These are phyloP conservation scores for Fusarium secorum DNA, from an alignment of 2,329 filamentous ascomycete genomes.

Conservation along the genomic window DNA sequence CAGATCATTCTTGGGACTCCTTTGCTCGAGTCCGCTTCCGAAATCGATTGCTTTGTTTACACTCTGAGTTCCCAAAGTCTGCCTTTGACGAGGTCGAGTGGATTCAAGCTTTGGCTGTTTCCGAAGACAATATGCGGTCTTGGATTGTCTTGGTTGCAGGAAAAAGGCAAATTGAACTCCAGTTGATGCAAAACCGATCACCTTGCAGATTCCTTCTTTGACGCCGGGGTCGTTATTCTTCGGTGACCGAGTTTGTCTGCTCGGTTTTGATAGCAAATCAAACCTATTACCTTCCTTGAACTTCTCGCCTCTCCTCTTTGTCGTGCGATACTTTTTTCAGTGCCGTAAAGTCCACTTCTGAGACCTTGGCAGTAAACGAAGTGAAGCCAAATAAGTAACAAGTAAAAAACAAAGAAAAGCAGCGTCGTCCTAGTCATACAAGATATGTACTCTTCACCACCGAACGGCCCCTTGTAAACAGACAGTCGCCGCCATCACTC, in stretches of 20 bases:
- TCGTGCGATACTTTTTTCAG: conserved; percentile 4
- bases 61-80: conserved; percentile 38
- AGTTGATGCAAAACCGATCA: conserved; percentile 39
- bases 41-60: conserved; percentile 36
- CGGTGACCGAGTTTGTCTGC: conserved; percentile 30
- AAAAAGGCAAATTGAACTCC: conserved; percentile 43
- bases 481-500: conserved; percentile 40
- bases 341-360: background rate
- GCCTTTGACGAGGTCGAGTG: conserved; percentile 45
- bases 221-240: conserved; percentile 30
- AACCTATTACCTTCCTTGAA: conserved; percentile 39
- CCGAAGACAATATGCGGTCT: conserved; percentile 37
- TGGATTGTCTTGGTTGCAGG: conserved; percentile 31
- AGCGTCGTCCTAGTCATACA: conserved; percentile 46
- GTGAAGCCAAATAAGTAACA: conserved; percentile 29
- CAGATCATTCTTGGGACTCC: conserved; percentile 36
- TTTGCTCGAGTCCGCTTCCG: conserved; percentile 41
- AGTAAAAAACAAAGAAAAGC: conserved; percentile 32
- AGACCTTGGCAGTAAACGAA: conserved; percentile 6
- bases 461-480: conserved; percentile 30
- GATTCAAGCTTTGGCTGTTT: conserved; percentile 43
- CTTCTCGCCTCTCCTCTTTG: conserved; percentile 16
- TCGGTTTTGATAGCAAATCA: conserved; percentile 40
- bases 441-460: conserved; percentile 37
- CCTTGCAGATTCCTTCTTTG: conserved; percentile 29